Evolutionary conservation across 2,329 filamentous ascomycete genomes (phyloP).

Genomic region (Exophiala bonariae): DNA sequence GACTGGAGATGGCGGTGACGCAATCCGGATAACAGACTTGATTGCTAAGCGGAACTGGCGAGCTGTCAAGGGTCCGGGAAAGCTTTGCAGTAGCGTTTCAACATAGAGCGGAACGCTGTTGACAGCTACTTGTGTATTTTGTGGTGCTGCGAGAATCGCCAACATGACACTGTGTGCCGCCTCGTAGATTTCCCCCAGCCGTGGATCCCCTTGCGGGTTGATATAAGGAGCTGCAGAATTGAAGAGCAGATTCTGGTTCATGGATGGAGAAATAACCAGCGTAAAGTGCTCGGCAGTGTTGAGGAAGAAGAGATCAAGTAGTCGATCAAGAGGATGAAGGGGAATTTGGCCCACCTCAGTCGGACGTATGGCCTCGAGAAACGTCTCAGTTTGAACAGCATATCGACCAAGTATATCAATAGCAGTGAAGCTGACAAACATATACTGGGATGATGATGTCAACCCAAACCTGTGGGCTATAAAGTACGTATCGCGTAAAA

Average conservation of each 20-base stretch:
- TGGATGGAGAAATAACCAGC: slow-evolving; percentile 63
- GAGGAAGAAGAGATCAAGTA: slow-evolving; percentile 83
- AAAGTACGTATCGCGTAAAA: slow-evolving; percentile 77
- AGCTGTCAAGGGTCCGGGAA: slow-evolving; percentile 74
- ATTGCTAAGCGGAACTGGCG: slow-evolving; percentile 88
- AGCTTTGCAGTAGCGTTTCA: slow-evolving; percentile 74
- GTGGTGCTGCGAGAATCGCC: slow-evolving; percentile 75
- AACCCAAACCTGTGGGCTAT: slow-evolving; percentile 74
- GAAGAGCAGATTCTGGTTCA: slow-evolving; percentile 72
- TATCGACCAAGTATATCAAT: slow-evolving; percentile 80
- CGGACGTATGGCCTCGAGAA: slow-evolving; percentile 65
- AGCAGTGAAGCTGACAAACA: slow-evolving; percentile 77
- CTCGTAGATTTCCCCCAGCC: slow-evolving; percentile 75
- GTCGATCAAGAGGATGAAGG: slow-evolving; percentile 65
- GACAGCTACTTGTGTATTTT: slow-evolving; percentile 70
- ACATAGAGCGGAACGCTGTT: slow-evolving; percentile 80
- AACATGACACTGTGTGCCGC: slow-evolving; percentile 81
- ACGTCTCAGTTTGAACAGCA: slow-evolving; percentile 62
- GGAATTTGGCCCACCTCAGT: slow-evolving; percentile 58
- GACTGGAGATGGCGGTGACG: slow-evolving; percentile 75
- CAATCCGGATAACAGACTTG: slow-evolving; percentile 78
- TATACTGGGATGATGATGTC: slow-evolving; percentile 77
- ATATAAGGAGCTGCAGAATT: slow-evolving; percentile 75
- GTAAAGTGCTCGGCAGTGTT: slow-evolving; percentile 84
- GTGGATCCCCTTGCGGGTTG: slow-evolving; percentile 55